Base-by-base conservation (phyloP, 164 flowering plant genomes). In the Brasenia schreberi region DNA sequence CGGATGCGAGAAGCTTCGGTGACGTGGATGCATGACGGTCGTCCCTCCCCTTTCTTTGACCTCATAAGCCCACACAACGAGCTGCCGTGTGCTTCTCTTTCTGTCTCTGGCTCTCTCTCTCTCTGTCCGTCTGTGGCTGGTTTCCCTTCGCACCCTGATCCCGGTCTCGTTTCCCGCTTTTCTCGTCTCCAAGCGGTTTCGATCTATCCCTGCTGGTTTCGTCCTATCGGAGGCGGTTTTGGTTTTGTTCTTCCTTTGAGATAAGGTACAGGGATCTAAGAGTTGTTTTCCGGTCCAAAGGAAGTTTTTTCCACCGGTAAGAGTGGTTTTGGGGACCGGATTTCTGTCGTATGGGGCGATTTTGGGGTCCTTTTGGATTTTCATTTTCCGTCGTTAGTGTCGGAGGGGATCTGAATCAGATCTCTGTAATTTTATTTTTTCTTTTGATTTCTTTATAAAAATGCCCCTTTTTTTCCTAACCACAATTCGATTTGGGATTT, bases 141-240 rank as follows among this genome's bases (percentile, higher is more conserved):
- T 49, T 49, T 49, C 16, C 16, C 16, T 49, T 49, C 56, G 56
- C 56, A 1, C 9, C 16, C 56, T 5, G 16, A 9, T 9, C 56
- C 56, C 16, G 56, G 56, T 49, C 9, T 49, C 10, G 56, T 49
- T 5, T 49, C 56, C 56, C 56, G 56, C 56, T 49, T 61, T 65
- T 11, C 10, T 18, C 42, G 27, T 11, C 23, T 14, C 12, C 42
- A 19, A 61, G 52, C 53, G 60, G 68, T 33, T 49, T 70, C 18
- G 42, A 16, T 63, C 66, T 18, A 60, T n/a, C 23, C 12, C 16
- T 12, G 23, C 11, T 5, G 59, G 64, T 12, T 75, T 71, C 42
- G 58, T 5, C 19, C 56, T 7, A 63, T 9, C 12, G 56, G 56
- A 49, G 16, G 56, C 56, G 56, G 56, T 49, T 49, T 49, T 14